A percentile compares a stretch with the other conserved stretches of the same genome.
Evolutionary conservation across 495 filamentous ascomycete species (phyloP).

Genomic region (Ramalina peruviana): DNA sequence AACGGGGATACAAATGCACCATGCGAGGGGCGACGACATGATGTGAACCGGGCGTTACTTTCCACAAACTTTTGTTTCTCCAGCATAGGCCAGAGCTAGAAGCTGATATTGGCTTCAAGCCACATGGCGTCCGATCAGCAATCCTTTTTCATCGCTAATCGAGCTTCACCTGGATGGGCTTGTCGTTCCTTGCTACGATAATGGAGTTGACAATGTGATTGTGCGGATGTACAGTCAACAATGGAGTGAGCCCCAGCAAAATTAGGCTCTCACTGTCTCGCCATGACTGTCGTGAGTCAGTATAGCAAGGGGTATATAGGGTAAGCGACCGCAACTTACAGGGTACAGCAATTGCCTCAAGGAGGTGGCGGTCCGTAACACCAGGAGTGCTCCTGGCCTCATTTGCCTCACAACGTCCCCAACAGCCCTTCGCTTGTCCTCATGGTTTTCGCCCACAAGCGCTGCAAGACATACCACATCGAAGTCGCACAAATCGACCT

Average conservation of each 20-base stretch:
- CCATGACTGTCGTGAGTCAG: neutral
- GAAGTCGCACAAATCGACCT: constrained; percentile 15
- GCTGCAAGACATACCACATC: constrained; percentile 34
- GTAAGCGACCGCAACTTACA: constrained; percentile 12
- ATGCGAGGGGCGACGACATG: neutral
- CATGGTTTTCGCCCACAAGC: constrained; percentile 26
- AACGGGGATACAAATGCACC: neutral
- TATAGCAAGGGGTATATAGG: neutral
- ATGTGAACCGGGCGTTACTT: neutral
- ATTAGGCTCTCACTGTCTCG: neutral
- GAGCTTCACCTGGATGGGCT: neutral
- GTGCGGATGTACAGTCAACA: constrained; percentile 27
- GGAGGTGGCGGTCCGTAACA: constrained; percentile 27
- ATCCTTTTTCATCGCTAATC: too few relatives aligned
- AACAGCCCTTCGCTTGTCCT: constrained; percentile 24
- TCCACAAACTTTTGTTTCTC: too few relatives aligned
- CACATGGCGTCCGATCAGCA: too few relatives aligned
- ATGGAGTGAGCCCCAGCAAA: constrained; percentile 16
- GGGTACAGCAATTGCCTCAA: constrained; percentile 32
- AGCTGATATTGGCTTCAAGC: too few relatives aligned
- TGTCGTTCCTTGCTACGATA: constrained; percentile 15
- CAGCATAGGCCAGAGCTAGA: neutral
- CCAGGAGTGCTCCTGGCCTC: constrained; percentile 24
- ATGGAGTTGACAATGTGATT: constrained; percentile 32
- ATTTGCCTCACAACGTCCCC: constrained; percentile 19